Evolutionary conservation across 2,329 filamentous ascomycete genomes (phyloP).

Genomic region (Sclerotinia nivalis): DNA sequence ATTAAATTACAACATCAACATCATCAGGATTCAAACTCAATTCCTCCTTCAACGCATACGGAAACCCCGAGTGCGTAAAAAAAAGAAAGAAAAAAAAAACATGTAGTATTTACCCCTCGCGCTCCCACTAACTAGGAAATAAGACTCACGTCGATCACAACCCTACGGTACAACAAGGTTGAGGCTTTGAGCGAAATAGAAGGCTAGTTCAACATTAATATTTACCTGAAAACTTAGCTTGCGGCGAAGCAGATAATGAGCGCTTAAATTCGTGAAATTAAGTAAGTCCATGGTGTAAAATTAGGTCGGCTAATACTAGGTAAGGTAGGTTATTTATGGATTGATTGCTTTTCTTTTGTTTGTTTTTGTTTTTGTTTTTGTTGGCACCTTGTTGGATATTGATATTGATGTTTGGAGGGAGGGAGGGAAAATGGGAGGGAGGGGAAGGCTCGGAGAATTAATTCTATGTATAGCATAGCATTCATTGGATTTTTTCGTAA

Average conservation of each 20-base stretch:
- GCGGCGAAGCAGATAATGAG: not conserved
- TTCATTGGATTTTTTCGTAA: not conserved
- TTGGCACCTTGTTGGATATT: not conserved
- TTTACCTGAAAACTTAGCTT: not conserved
- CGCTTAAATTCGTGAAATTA: no score
- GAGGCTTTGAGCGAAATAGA: not conserved
- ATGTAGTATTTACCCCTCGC: conserved; percentile 2
- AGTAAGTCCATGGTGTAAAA: not conserved
- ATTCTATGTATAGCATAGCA: not conserved
- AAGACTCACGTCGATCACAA: not conserved
- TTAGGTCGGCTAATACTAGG: not conserved
- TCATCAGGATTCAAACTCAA: not conserved
- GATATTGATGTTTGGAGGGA: not conserved
- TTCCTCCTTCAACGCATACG: not conserved
- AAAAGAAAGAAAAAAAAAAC: no score
- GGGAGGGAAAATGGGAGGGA: not conserved
- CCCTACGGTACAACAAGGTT: not conserved
- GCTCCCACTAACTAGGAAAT: not conserved
- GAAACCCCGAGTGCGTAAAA: not conserved
- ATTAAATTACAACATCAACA: not conserved
- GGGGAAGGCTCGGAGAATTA: not conserved
- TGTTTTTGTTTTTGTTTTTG: not conserved
- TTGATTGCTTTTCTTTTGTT: no score
- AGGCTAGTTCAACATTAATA: not conserved
- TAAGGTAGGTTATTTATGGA: no score